Conservation (phyloP, 2,329 filamentous ascomycete species). For the Aspergillus udagawae region DNA sequence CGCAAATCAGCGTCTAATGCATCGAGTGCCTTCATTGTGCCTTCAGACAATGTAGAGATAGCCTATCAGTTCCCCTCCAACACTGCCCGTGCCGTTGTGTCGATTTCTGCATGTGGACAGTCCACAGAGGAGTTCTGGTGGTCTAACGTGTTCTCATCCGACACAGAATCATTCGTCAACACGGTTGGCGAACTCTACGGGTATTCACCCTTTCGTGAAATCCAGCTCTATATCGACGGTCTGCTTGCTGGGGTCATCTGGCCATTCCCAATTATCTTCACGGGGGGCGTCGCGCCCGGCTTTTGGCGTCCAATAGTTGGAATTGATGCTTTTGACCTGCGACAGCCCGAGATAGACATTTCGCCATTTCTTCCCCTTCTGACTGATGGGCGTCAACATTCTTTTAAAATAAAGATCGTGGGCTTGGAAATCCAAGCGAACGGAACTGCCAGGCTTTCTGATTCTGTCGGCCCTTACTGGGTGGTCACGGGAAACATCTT, state of each 20-base stretch:
- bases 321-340: conserved; percentile 72
- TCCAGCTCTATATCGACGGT: conserved; percentile 72
- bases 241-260: conserved; percentile 69
- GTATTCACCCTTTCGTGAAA: conserved; percentile 70
- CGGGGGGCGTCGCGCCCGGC: conserved; percentile 71
- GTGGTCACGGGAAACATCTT: conserved; percentile 76
- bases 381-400: conserved; percentile 61
- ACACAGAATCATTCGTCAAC: conserved; percentile 55
- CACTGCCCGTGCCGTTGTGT: conserved; percentile 65
- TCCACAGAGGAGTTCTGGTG: conserved; percentile 81
- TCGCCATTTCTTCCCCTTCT: conserved; percentile 70
- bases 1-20: conserved; percentile 37
- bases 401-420: conserved; percentile 63
- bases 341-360: conserved; percentile 78
- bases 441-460: conserved; percentile 47
- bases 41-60: conserved; percentile 57
- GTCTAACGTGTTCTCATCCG: conserved; percentile 66
- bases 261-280: conserved; percentile 81
- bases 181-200: conserved; percentile 59
- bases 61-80: conserved; percentile 63
- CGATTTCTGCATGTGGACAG: conserved; percentile 74
- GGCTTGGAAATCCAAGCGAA: conserved; percentile 58
- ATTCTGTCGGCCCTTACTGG: conserved; percentile 65
- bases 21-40: conserved; percentile 65
- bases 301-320: conserved; percentile 77